phyloP scores from a whole-genome alignment of 2,329 filamentous ascomycete species.

The Fusarium coffeatum region DNA sequence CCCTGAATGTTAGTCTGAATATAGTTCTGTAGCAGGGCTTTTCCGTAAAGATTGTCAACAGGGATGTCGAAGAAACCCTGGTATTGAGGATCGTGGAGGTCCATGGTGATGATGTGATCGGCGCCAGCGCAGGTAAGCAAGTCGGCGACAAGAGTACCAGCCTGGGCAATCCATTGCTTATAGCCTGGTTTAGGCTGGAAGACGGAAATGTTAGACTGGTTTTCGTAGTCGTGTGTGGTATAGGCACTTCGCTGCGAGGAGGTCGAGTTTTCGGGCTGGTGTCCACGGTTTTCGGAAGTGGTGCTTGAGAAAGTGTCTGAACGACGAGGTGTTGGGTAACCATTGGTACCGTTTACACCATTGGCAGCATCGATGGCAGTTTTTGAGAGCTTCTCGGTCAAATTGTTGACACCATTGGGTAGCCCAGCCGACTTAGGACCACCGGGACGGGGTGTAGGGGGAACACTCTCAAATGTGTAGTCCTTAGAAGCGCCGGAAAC shows the following conservation, averaged over 20 bases:
- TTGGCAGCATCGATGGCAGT: conserved; percentile 59
- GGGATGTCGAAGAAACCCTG: conserved; percentile 99
- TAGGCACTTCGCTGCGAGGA: conserved; percentile 61
- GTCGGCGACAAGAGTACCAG: conserved; percentile 93
- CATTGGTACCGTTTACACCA: conserved; percentile 44
- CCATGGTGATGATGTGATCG: conserved; percentile 98
- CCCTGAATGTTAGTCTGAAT: conserved; percentile 81
- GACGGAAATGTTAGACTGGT: conserved; percentile 65
- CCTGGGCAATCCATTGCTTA: conserved; percentile 98
- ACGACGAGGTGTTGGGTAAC: conserved; percentile 51
- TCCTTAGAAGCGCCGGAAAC: conserved; percentile 62
- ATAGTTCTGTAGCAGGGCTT: conserved; percentile 76
- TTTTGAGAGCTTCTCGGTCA: conserved; percentile 80
- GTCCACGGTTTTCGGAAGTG: conserved; percentile 51
- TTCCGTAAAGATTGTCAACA: conserved; percentile 95
- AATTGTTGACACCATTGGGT: conserved; percentile 72
- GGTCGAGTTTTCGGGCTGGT: conserved; percentile 54
- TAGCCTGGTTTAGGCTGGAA: conserved; percentile 90
- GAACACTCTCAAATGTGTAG: conserved; percentile 92
- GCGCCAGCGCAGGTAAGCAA: conserved; percentile 94
- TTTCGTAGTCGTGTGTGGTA: conserved; percentile 74
- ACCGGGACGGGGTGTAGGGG: conserved; percentile 82
- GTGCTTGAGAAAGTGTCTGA: conserved; percentile 53
- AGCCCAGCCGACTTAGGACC: conserved; percentile 74
- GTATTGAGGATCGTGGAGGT: conserved; percentile 95